Evolutionary conservation across 257 asterid genomes (phyloP).

Genomic region (Verbena officinalis): DNA sequence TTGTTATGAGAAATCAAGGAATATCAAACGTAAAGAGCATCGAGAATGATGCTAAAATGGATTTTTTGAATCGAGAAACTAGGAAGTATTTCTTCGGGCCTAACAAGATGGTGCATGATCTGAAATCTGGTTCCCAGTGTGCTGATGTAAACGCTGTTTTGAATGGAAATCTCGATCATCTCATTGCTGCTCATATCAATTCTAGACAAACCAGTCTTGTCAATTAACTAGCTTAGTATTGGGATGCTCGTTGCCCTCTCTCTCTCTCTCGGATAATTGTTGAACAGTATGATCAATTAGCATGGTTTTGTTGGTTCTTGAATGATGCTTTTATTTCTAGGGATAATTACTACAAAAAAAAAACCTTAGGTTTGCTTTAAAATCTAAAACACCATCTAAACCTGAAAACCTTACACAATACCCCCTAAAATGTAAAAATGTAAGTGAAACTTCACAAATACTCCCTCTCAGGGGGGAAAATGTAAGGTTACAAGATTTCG

Average conservation of each 20-base stretch:
- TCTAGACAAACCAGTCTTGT: constrained; percentile 40
- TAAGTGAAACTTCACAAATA: too few relatives aligned
- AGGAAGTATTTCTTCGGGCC: constrained; percentile 57
- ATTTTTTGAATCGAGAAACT: constrained; percentile 51
- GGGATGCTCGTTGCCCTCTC: neutral
- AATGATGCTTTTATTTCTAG: too few relatives aligned
- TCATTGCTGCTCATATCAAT: constrained; percentile 65
- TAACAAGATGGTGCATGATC: constrained; percentile 60
- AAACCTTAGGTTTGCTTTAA: too few relatives aligned
- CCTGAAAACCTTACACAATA: too few relatives aligned
- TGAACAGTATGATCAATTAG: neutral
- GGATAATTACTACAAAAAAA: too few relatives aligned
- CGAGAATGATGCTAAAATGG: constrained; percentile 32
- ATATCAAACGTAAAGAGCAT: constrained; percentile 39
- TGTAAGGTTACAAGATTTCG: too few relatives aligned
- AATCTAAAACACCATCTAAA: too few relatives aligned
- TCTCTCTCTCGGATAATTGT: neutral
- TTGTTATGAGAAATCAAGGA: constrained; percentile 48
- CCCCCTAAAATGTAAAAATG: too few relatives aligned
- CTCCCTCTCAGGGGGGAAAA: too few relatives aligned
- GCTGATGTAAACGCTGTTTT: constrained; percentile 54
- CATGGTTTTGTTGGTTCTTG: too few relatives aligned
- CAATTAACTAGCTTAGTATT: constrained; percentile 16
- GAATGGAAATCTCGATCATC: constrained; percentile 73
- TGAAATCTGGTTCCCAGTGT: constrained; percentile 56